Percentiles rank a stretch among this genome's conserved stretches.
Evolutionary conservation across 164 flowering plant genomes (phyloP).

Genomic region (Tinospora cordifolia): DNA sequence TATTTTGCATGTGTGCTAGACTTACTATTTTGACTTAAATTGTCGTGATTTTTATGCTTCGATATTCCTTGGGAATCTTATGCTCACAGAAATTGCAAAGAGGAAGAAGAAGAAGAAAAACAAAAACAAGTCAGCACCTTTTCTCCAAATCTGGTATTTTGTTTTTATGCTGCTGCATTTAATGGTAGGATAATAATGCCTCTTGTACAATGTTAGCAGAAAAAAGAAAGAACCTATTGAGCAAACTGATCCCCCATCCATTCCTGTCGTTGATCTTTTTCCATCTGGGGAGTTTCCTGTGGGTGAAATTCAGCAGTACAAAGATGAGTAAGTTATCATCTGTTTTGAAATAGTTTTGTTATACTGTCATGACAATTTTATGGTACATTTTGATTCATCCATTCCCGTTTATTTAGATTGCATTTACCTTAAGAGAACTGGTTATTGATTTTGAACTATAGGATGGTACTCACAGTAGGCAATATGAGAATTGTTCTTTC

Average conservation of each 20-base stretch:
- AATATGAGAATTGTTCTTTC: no score
- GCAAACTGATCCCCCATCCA: conserved; percentile 91
- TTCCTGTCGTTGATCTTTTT: conserved; percentile 74
- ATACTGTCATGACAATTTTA: background rate
- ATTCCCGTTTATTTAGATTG: no score
- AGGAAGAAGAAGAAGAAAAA: conserved; percentile 96
- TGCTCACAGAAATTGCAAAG: conserved; percentile 55
- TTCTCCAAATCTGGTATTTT: background rate
- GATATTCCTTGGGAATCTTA: background rate
- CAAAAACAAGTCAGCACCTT: conserved; percentile 72
- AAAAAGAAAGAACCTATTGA: conserved; percentile 73
- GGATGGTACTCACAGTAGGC: no score
- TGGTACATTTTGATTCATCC: no score
- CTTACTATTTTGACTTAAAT: background rate
- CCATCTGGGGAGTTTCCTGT: conserved; percentile 93
- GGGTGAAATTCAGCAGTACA: conserved; percentile 95
- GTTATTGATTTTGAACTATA: no score
- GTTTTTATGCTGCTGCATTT: background rate
- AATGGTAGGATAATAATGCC: conserved; percentile 6
- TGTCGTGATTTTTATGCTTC: background rate
- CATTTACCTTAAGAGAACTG: no score
- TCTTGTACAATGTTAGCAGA: conserved; percentile 32
- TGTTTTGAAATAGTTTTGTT: background rate
- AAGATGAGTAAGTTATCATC: conserved; percentile 70
- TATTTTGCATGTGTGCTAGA: background rate